Conservation (phyloP, 1,284 basidiomycete species). For the Cryptococcus sp. region DNA sequence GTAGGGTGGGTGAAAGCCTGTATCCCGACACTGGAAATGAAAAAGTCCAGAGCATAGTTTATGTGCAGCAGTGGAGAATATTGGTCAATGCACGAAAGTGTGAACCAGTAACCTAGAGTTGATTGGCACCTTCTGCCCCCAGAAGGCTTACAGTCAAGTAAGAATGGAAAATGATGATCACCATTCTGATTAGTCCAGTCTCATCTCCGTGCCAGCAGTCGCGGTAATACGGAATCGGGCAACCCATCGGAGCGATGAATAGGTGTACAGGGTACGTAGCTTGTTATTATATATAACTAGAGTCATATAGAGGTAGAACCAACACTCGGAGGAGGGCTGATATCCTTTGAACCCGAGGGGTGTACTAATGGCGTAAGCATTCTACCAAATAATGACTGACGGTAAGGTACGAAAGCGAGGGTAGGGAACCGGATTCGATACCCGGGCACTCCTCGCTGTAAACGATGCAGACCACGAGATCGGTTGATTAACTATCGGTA, state of each 20-base stretch:
- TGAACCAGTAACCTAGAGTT: constrained; percentile 22
- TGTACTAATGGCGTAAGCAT: constrained; percentile 20
- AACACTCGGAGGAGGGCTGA: constrained; percentile 22
- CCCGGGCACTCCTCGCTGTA: constrained; percentile 15
- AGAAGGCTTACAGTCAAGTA: constrained; percentile 14
- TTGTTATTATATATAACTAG: too few species aligned
- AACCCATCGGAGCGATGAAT: constrained; percentile 19
- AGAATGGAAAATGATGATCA: constrained; percentile 7
- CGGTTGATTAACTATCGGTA: constrained; percentile 3
- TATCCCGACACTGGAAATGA: constrained; percentile 17
- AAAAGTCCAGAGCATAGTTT: constrained; percentile 18
- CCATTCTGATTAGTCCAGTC: constrained; percentile 17
- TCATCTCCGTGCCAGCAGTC: constrained; percentile 25
- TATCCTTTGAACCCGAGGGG: constrained; percentile 15
- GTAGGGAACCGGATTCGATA: constrained; percentile 21
- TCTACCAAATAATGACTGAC: constrained; percentile 20
- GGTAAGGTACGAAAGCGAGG: constrained; percentile 19
- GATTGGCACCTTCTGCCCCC: background rate
- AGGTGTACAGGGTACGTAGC: constrained; percentile 17
- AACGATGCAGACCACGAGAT: constrained; percentile 18
- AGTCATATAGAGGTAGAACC: background rate
- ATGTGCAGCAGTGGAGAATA: constrained; percentile 23
- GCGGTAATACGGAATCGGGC: constrained; percentile 23
- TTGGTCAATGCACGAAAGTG: constrained; percentile 20
- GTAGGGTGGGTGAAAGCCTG: constrained; percentile 22